These are phyloP conservation scores for Penicillium desertorum DNA, from an alignment of 495 filamentous ascomycete species.

Conservation along the genomic window DNA sequence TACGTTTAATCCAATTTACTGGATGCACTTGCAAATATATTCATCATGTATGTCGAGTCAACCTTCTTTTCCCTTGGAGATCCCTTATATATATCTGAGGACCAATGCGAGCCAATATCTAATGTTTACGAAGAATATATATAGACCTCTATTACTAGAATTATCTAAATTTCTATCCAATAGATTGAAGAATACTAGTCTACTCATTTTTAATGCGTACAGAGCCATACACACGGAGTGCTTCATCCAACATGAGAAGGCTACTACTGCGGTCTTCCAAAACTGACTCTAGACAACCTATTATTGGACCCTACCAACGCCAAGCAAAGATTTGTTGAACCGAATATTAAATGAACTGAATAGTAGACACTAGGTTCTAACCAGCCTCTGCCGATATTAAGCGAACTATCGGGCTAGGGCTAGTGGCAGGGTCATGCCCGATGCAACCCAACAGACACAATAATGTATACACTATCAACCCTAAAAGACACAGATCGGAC, in stretches of 20 bases:
- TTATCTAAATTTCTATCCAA: too few species aligned
- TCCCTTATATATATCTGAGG: too few species aligned
- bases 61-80: background rate
- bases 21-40: background rate
- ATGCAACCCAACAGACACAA: background rate
- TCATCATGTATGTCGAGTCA: background rate
- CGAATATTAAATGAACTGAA: too few species aligned
- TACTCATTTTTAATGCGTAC: too few species aligned
- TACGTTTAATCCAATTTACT: background rate
- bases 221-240: too few species aligned
- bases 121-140: too few species aligned
- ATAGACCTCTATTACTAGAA: too few species aligned
- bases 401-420: background rate
- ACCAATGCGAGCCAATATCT: too few species aligned
- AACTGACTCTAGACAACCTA: background rate
- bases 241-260: background rate
- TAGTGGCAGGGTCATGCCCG: background rate
- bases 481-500: background rate
- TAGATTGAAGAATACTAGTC: too few species aligned
- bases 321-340: background rate
- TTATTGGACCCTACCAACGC: background rate
- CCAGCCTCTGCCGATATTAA: background rate
- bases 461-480: background rate
- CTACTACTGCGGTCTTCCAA: background rate
- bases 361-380: background rate